A percentile compares a stretch with the other conserved stretches of the same genome.
These are phyloP conservation scores for Kokia cookei DNA, from an alignment of 441 rosid genomes.

Conservation along the genomic window DNA sequence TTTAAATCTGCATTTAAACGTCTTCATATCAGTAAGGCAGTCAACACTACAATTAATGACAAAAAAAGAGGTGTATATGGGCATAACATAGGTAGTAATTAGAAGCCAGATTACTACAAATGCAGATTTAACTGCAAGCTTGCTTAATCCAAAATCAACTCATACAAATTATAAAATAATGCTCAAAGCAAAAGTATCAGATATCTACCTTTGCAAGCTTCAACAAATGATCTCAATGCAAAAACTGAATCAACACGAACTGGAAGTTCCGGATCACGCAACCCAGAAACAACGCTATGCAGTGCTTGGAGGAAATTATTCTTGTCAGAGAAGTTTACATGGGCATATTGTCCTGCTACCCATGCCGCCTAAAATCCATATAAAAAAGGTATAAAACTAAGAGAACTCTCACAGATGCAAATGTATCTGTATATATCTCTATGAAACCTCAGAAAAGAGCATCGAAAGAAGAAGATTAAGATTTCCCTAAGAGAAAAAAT, in stretches of 20 bases:
- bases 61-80: not conserved
- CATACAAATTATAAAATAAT: not conserved
- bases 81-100: not conserved
- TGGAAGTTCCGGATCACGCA: conserved; percentile 96
- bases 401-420: not conserved
- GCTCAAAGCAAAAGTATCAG: not conserved
- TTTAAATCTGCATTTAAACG: conserved; percentile 61
- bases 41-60: not conserved
- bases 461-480: not conserved
- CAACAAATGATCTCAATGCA: conserved; percentile 93
- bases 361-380: conserved; percentile 77
- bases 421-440: not conserved
- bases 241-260: conserved; percentile 98
- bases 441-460: not conserved
- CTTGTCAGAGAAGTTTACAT: conserved; percentile 75
- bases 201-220: conserved; percentile 78
- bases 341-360: conserved; percentile 99
- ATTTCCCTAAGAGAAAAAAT: not conserved
- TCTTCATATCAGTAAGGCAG: not conserved
- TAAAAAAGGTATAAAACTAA: not conserved
- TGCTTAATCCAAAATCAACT: not conserved
- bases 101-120: not conserved
- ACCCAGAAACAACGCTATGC: conserved; percentile 86
- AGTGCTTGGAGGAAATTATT: conserved; percentile 78
- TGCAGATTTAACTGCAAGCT: not conserved